phyloP scores from a whole-genome alignment of 129 eudicot species.

The Gnaphalium uliginosum region DNA sequence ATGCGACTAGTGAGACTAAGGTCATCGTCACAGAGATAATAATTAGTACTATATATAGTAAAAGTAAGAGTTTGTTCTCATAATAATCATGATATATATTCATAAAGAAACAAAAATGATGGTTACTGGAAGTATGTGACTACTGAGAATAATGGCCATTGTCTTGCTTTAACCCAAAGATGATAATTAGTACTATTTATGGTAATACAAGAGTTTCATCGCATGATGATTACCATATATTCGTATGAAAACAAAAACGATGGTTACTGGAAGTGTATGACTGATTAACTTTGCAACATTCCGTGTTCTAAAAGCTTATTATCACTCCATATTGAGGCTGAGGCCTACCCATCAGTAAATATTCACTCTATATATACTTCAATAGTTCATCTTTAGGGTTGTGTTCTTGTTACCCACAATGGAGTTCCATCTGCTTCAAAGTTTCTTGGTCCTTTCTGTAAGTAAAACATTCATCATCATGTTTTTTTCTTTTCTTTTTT shows the following conservation, averaged over 20 bases:
- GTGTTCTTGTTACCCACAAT: neutral
- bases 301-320: neutral
- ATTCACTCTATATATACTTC: neutral
- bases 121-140: neutral
- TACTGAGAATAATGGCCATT: no score
- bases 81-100: neutral
- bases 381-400: neutral
- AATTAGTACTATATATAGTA: no score
- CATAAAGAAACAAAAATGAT: conserved; percentile 3
- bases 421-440: conserved; percentile 1
- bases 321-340: no score
- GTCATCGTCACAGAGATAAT: no score
- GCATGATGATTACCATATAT: neutral
- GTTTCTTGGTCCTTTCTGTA: neutral
- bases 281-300: neutral
- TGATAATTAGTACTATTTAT: no score
- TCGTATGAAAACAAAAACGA: neutral
- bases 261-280: neutral
- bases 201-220: no score
- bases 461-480: conserved; percentile 16
- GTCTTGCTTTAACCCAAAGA: no score
- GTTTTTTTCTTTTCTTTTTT: no score
- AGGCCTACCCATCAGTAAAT: no score
- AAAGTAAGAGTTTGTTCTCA: neutral
- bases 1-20: neutral